A percentile compares a stretch with the other conserved stretches of the same genome.
These are phyloP conservation scores for Saccharomycopsis synnaedendra DNA, from an alignment of 805 yeast species.

Conservation along the genomic window DNA sequence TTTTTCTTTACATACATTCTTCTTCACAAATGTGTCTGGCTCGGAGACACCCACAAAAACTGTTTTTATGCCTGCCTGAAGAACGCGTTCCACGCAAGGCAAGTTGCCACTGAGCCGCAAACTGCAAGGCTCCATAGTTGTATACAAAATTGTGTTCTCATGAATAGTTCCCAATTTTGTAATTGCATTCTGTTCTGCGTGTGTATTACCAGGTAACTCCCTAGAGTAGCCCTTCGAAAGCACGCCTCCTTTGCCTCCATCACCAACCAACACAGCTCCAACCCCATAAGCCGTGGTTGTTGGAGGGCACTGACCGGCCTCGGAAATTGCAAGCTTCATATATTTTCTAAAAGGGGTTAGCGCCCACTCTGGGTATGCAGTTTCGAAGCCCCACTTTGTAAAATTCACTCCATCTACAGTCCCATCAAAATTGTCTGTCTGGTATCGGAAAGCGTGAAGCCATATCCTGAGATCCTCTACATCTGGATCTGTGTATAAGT, in stretches of 20 bases:
- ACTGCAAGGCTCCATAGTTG: conserved; percentile 98
- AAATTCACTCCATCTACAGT: conserved; percentile 21
- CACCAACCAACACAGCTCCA: conserved; percentile 68
- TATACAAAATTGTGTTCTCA: conserved; percentile 67
- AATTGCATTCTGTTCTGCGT: conserved; percentile 95
- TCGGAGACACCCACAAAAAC: conserved; percentile 90
- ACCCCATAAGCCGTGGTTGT: conserved; percentile 85
- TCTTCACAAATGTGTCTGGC: conserved; percentile 79
- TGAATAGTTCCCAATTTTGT: conserved; percentile 66
- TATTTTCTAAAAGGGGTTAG: conserved; percentile 39
- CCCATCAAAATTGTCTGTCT: conserved; percentile 22
- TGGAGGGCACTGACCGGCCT: conserved; percentile 72
- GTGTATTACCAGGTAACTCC: conserved; percentile 90
- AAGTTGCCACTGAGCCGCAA: conserved; percentile 77
- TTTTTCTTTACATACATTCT: conserved; percentile 51
- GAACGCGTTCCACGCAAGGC: conserved; percentile 78
- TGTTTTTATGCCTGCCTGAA: conserved; percentile 45
- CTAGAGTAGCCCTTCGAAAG: conserved; percentile 82
- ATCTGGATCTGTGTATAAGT: conserved; percentile 79
- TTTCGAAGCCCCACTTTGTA: conserved; percentile 58
- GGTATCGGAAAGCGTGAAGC: conserved; percentile 84
- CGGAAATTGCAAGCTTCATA: conserved; percentile 68
- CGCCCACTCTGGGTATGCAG: conserved; percentile 82
- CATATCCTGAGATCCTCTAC: conserved; percentile 78
- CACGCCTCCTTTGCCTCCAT: conserved; percentile 24